Percentiles rank a stretch among this genome's conserved stretches.
Conservation (phyloP, 176 grass and related monocot species). For the Luzula sylvatica region DNA sequence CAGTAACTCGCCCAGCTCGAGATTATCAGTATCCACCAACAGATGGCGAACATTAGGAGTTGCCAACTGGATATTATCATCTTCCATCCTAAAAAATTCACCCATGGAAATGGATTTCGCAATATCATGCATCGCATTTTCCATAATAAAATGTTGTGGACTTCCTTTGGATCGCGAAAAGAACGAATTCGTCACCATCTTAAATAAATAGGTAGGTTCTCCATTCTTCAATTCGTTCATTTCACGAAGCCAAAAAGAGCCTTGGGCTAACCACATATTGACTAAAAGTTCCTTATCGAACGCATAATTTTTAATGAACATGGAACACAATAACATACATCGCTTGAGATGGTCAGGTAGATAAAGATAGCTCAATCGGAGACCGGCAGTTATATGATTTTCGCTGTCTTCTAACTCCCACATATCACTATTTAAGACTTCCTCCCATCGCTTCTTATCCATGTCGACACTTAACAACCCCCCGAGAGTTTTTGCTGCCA, state of each 20-base stretch:
- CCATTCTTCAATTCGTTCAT: slow-evolving; percentile 14
- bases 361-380: slow-evolving; percentile 42
- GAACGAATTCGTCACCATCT: slow-evolving; percentile 39
- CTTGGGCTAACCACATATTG: slow-evolving; percentile 34
- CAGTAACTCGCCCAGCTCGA: slow-evolving; percentile 18
- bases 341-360: slow-evolving; percentile 34
- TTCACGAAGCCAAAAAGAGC: slow-evolving; percentile 21
- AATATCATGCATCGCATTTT: slow-evolving; percentile 38
- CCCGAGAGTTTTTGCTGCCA: slow-evolving; percentile 34
- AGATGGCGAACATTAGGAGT: slow-evolving; percentile 30
- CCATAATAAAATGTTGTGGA: slow-evolving; percentile 14
- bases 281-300: slow-evolving; percentile 30
- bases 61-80: slow-evolving; percentile 6
- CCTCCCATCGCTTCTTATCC: slow-evolving; percentile 26
- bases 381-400: slow-evolving; percentile 23
- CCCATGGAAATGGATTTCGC: slow-evolving; percentile 25
- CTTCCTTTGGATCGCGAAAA: slow-evolving; percentile 19
- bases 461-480: slow-evolving; percentile 27
- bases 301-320: slow-evolving; percentile 38
- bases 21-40: slow-evolving; percentile 23
- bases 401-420: neutral
- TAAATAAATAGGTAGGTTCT: slow-evolving; percentile 35
- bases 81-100: slow-evolving; percentile 38
- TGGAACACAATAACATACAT: slow-evolving; percentile 56
- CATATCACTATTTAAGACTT: slow-evolving; percentile 22